Evolutionary conservation across 1,284 basidiomycete species (phyloP), one percentile per base, ranked within the genome.

Genomic region (Ceratobasidium sp.): DNA sequence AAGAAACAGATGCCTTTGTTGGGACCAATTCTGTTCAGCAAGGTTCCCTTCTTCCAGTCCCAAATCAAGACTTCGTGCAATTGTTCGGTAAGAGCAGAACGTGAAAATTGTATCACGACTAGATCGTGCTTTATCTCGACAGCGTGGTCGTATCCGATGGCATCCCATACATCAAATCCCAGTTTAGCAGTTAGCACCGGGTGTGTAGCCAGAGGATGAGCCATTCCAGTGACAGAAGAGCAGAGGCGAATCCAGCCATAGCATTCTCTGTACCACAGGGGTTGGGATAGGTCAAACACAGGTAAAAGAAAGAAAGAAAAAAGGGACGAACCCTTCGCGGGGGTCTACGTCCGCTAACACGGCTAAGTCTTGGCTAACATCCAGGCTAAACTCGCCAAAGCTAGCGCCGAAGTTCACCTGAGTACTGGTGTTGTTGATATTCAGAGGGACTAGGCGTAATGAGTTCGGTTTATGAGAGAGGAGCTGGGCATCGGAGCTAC

Each of bases 61-160:
- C 67, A 71, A 25, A 71, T 42, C 44, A 71, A 36, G n/a, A 71
- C 40, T 60, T 71, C 67, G 46, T 71, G 40, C 3, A 6, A 8
- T 21, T 11, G n/a, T 48, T 28, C 5, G 18, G 14, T 8, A 7
- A 28, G 8, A 18, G 3, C 14, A 16, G 18, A 9, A 21, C 25
- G 7, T 18, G 64, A n/a, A 36, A 71, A 71, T n/a, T 49, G 36
- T 25, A 36, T 23, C 3, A 33, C 67, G 5, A 60, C n/a, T 8
- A 71, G 21, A n/a, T 60, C n/a, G 1, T 36, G 42, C 46, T 48
- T 59, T n/a, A 71, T 36, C 21, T 71, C 67, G 25, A 71, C 16
- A 8, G 62, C 38, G 11, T 54, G 38, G n/a, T n/a, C 25, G 21
- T 25, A 60, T 23, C 18, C 2, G 18, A 9, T 21, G 4, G 33